Evolutionary conservation across 768 basidiomycete genomes (phyloP).

Genomic region (Termitomyces sp.): DNA sequence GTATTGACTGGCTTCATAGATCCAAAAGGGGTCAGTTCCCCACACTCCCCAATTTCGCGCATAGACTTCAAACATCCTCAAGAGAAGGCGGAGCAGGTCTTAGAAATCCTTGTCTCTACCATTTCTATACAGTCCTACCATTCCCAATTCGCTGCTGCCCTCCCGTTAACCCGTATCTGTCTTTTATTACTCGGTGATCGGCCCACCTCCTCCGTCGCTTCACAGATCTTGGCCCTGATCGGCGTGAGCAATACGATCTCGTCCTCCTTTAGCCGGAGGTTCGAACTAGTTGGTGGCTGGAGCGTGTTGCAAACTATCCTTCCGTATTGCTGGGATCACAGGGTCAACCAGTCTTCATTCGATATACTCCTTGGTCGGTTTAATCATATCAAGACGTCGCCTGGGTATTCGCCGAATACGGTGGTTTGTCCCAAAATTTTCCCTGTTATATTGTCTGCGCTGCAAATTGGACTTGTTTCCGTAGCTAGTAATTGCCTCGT

Average conservation of each 20-base stretch:
- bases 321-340: conserved; percentile 62
- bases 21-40: conserved; percentile 32
- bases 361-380: conserved; percentile 61
- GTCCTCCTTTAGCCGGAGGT: conserved; percentile 68
- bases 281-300: conserved; percentile 86
- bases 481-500: conserved; percentile 32
- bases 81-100: conserved; percentile 64
- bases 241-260: conserved; percentile 49
- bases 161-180: conserved; percentile 76
- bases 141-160: conserved; percentile 62
- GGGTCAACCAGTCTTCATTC: conserved; percentile 63
- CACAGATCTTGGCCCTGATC: conserved; percentile 57
- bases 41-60: conserved; percentile 50
- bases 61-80: conserved; percentile 44
- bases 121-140: conserved; percentile 53
- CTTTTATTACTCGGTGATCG: conserved; percentile 75
- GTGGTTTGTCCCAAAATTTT: conserved; percentile 66
- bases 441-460: conserved; percentile 63
- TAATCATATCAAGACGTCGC: conserved; percentile 16
- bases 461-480: conserved; percentile 49
- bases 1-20: conserved; percentile 10
- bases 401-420: conserved; percentile 19
- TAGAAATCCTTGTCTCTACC: conserved; percentile 59
- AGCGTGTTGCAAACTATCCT: conserved; percentile 63
- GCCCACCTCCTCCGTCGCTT: conserved; percentile 56